These are phyloP conservation scores for Pythium pyrilobum DNA, from an alignment of 352 stramenopile species.

Conservation along the genomic window DNA sequence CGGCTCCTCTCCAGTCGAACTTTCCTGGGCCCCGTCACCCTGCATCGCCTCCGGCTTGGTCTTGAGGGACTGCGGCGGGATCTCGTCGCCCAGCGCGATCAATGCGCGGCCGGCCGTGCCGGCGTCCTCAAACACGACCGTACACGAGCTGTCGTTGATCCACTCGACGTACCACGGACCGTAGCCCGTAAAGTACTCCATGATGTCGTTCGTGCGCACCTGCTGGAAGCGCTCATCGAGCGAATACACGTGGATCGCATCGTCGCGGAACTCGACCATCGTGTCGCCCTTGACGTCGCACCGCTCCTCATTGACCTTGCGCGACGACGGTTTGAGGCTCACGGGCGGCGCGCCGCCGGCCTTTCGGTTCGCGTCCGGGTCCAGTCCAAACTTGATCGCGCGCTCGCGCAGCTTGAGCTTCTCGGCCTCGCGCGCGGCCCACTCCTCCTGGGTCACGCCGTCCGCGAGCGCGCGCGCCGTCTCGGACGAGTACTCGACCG, in stretches of 20 bases:
- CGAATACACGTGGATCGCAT: slow-evolving; percentile 81
- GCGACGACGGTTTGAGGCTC: slow-evolving; percentile 32
- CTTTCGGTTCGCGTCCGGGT: slow-evolving; percentile 31
- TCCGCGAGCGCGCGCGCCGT: slow-evolving; percentile 49
- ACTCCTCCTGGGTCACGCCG: slow-evolving; percentile 71
- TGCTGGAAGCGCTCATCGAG: slow-evolving; percentile 75
- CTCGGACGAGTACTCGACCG: slow-evolving; percentile 61
- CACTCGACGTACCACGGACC: slow-evolving; percentile 83
- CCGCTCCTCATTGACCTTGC: slow-evolving; percentile 57
- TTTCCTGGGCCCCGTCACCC: background rate
- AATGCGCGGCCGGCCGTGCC: slow-evolving; percentile 63
- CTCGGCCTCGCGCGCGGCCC: slow-evolving; percentile 47
- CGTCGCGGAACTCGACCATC: slow-evolving; percentile 37
- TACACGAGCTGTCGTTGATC: slow-evolving; percentile 85
- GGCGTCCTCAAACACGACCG: slow-evolving; percentile 74
- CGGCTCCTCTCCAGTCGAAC: background rate
- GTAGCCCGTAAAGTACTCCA: slow-evolving; percentile 76
- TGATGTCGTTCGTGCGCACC: slow-evolving; percentile 72
- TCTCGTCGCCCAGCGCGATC: slow-evolving; percentile 42
- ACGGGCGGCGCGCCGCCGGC: slow-evolving; percentile 5
- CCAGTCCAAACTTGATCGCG: slow-evolving; percentile 67
- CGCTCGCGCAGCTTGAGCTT: slow-evolving; percentile 60
- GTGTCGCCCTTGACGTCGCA: slow-evolving; percentile 46
- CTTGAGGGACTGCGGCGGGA: slow-evolving; percentile 43
- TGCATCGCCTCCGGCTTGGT: background rate